Base-by-base conservation (phyloP, 2,329 filamentous ascomycete genomes). In the Pestalotiopsis fici region DNA sequence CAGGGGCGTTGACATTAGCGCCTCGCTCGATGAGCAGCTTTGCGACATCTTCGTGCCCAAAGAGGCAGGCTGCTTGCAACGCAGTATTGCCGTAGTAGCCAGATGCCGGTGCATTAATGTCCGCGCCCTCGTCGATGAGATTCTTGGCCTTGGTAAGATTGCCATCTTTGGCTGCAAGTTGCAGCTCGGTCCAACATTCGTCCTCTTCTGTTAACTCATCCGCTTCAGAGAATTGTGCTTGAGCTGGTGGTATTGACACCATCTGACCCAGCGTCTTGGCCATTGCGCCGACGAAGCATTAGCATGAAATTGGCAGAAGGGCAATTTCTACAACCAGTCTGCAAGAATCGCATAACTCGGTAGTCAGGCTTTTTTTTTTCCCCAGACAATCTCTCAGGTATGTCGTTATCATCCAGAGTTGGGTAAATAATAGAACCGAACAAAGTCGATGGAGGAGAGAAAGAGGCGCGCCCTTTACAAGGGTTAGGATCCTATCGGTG, bases 101-200 rank as follows among this genome's bases (percentile, higher is more conserved):
- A 65, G 66, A 69, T 5, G 74, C 69, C 35, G 69, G 68, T 13
- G 72, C 72, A 62, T 76, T 74, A 59, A 75, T 74, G 64, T 76
- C 72, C 21, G 72, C 71, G 21, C 75, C 74, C 56, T 69, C 56
- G 1, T 69, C 68, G 15, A 80, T 65, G 18, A 79, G 73, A 0
- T 67, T 25, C 25, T 59, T 66, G 1, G 80, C 75, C 4, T 66
- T 63, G 3, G 23, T 27, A 1, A 78, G 65, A 65, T 81, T 71
- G 28, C 79, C 78, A 11, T 72, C 72, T 50, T 75, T 71, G 2
- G 78, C 70, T 1, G 79, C 78, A 2, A 75, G 66, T 69, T 81
- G 79, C 28, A 81, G 73, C 18, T 74, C 70, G 1, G 79, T 80
- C 78, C 78, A 80, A 61, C 70, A 71, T 56, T 75, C 72, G 25